phyloP scores from a whole-genome alignment of 192 early-diverging fungal species.

The Funneliformis mosseae region DNA sequence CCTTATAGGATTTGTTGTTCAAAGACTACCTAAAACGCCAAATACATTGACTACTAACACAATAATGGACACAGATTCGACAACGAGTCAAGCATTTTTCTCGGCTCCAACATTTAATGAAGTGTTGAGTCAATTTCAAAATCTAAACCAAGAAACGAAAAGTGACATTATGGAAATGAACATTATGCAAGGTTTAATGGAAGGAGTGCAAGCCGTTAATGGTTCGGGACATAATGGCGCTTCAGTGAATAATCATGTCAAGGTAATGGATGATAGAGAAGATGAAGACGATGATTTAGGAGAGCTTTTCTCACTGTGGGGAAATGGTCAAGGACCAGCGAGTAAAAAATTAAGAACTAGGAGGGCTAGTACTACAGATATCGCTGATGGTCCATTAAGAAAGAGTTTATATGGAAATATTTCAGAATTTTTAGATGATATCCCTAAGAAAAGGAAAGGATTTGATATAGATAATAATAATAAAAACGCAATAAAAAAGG shows the following conservation, averaged over 20 bases:
- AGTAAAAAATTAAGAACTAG: constrained; percentile 18
- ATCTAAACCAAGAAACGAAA: constrained; percentile 10
- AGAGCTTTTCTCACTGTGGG: constrained; percentile 11
- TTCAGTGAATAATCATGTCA: neutral
- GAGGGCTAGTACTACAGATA: constrained; percentile 35
- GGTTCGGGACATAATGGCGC: neutral
- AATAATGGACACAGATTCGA: neutral
- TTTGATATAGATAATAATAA: neutral
- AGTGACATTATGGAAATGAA: constrained; percentile 9
- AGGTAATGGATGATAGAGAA: neutral
- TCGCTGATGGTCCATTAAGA: neutral
- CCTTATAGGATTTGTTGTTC: constrained; percentile 28
- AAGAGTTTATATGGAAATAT: neutral
- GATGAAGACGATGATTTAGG: constrained; percentile 22
- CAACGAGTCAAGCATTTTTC: constrained; percentile 24
- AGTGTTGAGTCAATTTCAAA: constrained; percentile 20
- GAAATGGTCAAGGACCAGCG: neutral
- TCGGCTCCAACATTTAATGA: constrained; percentile 28
- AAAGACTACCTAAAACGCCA: neutral
- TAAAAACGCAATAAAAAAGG: constrained; percentile 6
- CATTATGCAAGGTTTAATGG: constrained; percentile 7
- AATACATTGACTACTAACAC: neutral
- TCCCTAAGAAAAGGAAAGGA: constrained; percentile 21
- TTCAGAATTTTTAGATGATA: constrained; percentile 3
- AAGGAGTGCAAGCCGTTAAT: neutral